Conservation (phyloP, 208 protist genomes). For the Leishmania gerbilli region DNA sequence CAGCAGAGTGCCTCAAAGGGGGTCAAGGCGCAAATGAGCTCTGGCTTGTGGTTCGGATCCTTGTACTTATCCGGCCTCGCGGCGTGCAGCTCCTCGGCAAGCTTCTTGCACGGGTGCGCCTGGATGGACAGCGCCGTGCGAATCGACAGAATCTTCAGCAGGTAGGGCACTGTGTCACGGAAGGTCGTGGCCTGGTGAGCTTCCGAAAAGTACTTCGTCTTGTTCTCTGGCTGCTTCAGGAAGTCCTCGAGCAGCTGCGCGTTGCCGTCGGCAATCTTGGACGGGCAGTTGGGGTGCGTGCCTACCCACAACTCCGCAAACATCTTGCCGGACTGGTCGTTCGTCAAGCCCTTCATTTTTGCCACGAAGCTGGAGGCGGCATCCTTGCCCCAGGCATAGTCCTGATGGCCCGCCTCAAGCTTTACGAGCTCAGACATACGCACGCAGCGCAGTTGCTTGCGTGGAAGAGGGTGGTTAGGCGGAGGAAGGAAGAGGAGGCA, state of each 20-base stretch:
- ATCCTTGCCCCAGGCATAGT: slow-evolving; percentile 88
- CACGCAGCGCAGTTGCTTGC: not conserved
- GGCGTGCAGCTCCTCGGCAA: slow-evolving; percentile 91
- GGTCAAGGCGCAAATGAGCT: slow-evolving; percentile 95
- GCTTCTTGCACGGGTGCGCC: slow-evolving; percentile 96
- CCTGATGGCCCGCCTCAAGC: slow-evolving; percentile 72
- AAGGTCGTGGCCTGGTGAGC: slow-evolving; percentile 58
- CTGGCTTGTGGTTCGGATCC: slow-evolving; percentile 99
- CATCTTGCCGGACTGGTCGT: slow-evolving; percentile 52
- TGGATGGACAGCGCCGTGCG: slow-evolving; percentile 97
- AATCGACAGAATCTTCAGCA: slow-evolving; percentile 98
- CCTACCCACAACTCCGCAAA: slow-evolving; percentile 98
- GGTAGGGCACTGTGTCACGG: slow-evolving; percentile 87
- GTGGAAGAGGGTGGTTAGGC: not conserved
- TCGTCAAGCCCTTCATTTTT: slow-evolving; percentile 67
- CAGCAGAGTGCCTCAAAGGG: slow-evolving; percentile 95
- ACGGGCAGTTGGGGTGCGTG: slow-evolving; percentile 94
- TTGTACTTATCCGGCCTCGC: slow-evolving; percentile 95
- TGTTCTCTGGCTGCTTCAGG: slow-evolving; percentile 42
- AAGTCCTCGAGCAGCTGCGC: slow-evolving; percentile 65
- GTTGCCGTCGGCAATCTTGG: slow-evolving; percentile 37
- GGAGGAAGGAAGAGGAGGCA: not conserved
- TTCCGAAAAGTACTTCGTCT: slow-evolving; percentile 58
- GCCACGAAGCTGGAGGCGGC: slow-evolving; percentile 83
- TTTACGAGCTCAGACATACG: slow-evolving; percentile 48